Base-by-base conservation (phyloP, 2,329 filamentous ascomycete genomes). In the Xylariaceae sp. region DNA sequence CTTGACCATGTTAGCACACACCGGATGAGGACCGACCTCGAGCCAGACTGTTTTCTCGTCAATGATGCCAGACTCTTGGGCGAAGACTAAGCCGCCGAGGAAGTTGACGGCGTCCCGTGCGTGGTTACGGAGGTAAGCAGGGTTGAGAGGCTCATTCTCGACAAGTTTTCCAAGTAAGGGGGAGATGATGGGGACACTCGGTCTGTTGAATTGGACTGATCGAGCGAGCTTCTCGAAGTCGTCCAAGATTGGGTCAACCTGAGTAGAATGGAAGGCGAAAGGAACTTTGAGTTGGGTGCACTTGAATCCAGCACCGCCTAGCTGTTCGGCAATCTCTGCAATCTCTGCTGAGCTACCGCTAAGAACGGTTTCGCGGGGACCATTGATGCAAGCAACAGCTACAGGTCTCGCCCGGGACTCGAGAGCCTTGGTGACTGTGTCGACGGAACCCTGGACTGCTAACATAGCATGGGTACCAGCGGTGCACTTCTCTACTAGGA, bases 281-380 rank as follows among this genome's bases (percentile, higher is more conserved):
- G 85, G 83, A 13, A 88, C 80, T 60, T 85, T 82, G n/a, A 89
- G 76, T 68, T 80, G 81, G 11, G 80, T 84, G 61, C 79, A 80
- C 72, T 86, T 87, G 73, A 85, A 80, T 1, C 82, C 82, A 58
- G 78, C 75, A 5, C 73, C 71, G 11, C 76, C 71, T 2, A 88
- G 76, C 35, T 76, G 68, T 51, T 70, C 68, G 4, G 72, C 71
- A 42, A 70, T 65, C 15, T 75, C 71, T 2, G 73, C 67, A 45
- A 83, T 74, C 56, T 79, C 72, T 1, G 67, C 67, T 0, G 75
- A 73, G 8, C 70, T 67, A 8, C 80, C 81, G 62, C 83, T 84
- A n/a, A 94, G 77, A 1, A 94, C 90, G 8, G 86, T 92, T 70
- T 91, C 88, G 54, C 84, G 78, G 0, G 87, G 85, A 0, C 87